A percentile compares a stretch with the other conserved stretches of the same genome.
Evolutionary conservation across 208 protist genomes (phyloP).

Genomic region (Leishmania lainsoni): DNA sequence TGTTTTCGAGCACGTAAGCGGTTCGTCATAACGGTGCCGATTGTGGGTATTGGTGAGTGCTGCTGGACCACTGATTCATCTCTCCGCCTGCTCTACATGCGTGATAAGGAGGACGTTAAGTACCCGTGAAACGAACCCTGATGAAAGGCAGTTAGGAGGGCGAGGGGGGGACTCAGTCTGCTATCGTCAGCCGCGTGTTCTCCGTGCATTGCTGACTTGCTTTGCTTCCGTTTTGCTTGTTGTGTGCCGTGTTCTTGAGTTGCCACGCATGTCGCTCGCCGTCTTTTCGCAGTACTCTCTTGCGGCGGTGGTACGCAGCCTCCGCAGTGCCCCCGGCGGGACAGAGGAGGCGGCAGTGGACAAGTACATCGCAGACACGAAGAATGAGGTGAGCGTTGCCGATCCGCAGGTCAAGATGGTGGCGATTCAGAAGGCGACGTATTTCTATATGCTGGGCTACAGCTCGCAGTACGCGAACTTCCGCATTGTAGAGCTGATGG

Average conservation of each 20-base stretch:
- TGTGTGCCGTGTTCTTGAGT: neutral
- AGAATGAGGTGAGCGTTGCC: constrained; percentile 91
- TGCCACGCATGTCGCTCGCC: constrained; percentile 26
- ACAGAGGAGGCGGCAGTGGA: constrained; percentile 94
- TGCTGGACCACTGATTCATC: neutral
- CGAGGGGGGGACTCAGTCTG: too few relatives aligned
- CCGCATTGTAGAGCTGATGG: constrained; percentile 97
- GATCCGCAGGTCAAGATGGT: constrained; percentile 92
- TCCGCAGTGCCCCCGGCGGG: constrained; percentile 82
- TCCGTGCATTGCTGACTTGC: neutral
- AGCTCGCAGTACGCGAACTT: constrained; percentile 96
- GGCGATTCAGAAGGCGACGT: constrained; percentile 97
- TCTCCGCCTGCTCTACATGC: neutral
- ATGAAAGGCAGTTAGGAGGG: too few relatives aligned
- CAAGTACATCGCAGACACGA: constrained; percentile 92
- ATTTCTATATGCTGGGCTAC: constrained; percentile 98
- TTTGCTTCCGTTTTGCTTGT: neutral
- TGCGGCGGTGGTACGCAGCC: constrained; percentile 94
- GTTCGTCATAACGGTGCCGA: neutral
- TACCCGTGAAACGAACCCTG: neutral
- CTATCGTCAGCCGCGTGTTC: neutral
- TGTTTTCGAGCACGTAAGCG: neutral
- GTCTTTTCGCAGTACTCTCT: constrained; percentile 90
- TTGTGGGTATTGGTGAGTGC: neutral
- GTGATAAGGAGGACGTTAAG: neutral